Percentiles rank a stretch among this genome's conserved stretches.
phyloP scores from a whole-genome alignment of 106 monocot genomes.

The Ottelia alismoides region DNA sequence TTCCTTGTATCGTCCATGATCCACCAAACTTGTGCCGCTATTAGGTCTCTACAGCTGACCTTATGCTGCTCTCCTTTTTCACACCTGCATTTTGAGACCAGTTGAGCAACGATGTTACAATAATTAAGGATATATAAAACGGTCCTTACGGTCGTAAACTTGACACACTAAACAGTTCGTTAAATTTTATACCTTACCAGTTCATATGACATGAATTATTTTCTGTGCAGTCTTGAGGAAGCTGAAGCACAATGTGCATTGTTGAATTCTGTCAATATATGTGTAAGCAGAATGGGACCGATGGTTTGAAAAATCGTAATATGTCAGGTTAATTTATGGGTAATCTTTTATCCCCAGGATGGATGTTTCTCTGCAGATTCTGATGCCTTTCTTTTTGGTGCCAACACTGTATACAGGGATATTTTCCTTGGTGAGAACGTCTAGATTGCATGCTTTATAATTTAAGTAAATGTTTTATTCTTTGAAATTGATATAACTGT shows the following conservation, averaged over 20 bases:
- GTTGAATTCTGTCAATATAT: constrained; percentile 52
- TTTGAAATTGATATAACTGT: neutral
- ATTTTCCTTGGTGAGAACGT: constrained; percentile 48
- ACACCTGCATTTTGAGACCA: no score
- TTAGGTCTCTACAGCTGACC: no score
- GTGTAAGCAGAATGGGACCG: constrained; percentile 44
- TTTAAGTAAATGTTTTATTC: neutral
- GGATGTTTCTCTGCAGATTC: constrained; percentile 91
- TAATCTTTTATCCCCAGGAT: constrained; percentile 45
- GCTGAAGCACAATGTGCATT: constrained; percentile 91
- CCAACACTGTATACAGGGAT: constrained; percentile 85
- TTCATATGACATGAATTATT: no score
- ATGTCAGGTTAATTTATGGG: neutral
- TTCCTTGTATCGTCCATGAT: no score
- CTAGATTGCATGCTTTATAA: neutral
- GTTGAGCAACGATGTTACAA: no score
- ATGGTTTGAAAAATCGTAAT: neutral
- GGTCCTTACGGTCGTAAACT: no score
- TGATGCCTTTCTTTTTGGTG: constrained; percentile 93
- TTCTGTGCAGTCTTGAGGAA: constrained; percentile 83
- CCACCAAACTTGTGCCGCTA: no score
- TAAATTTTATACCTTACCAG: no score
- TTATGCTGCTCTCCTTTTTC: no score
- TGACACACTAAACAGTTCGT: no score
- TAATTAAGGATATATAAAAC: no score